phyloP scores from a whole-genome alignment of 805 yeast genomes.

The Candida dajiaensis region DNA sequence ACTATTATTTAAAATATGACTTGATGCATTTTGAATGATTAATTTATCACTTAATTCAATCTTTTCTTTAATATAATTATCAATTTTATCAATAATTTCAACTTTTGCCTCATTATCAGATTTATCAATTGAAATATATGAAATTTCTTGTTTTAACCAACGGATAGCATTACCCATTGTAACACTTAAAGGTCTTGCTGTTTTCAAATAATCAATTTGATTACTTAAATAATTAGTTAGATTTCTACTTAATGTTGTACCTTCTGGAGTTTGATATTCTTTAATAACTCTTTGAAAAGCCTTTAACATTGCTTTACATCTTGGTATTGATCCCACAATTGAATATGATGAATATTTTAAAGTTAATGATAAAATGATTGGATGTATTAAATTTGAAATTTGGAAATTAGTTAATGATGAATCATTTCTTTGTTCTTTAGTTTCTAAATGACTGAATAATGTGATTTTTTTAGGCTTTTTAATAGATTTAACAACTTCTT shows the following conservation, averaged over 20 bases:
- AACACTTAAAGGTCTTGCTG: conserved; percentile 85
- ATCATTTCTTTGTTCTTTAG: conserved; percentile 65
- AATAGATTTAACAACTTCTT: not conserved
- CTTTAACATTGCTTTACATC: conserved; percentile 79
- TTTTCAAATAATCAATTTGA: conserved; percentile 87
- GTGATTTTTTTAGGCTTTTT: conserved; percentile 36
- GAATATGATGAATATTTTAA: conserved; percentile 77
- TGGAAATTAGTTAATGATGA: conserved; percentile 18
- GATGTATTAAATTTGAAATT: conserved; percentile 62
- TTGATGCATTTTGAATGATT: conserved; percentile 73
- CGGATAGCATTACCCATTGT: conserved; percentile 98
- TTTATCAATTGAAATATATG: conserved; percentile 70
- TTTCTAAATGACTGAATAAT: conserved; percentile 73
- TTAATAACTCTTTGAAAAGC: conserved; percentile 76
- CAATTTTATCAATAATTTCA: conserved; percentile 60
- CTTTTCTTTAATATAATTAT: conserved; percentile 77
- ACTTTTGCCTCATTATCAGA: conserved; percentile 54
- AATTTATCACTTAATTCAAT: conserved; percentile 77
- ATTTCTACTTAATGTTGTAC: conserved; percentile 81
- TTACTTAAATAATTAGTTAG: conserved; percentile 81
- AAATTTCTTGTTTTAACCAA: conserved; percentile 93
- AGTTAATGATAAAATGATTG: conserved; percentile 72
- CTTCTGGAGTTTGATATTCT: conserved; percentile 81
- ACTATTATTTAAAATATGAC: conserved; percentile 68
- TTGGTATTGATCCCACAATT: conserved; percentile 82